Evolutionary conservation across 179 eudicot species (phyloP), one percentile per base, ranked within the genome.

Genomic region (Patellifolia procumbens): DNA sequence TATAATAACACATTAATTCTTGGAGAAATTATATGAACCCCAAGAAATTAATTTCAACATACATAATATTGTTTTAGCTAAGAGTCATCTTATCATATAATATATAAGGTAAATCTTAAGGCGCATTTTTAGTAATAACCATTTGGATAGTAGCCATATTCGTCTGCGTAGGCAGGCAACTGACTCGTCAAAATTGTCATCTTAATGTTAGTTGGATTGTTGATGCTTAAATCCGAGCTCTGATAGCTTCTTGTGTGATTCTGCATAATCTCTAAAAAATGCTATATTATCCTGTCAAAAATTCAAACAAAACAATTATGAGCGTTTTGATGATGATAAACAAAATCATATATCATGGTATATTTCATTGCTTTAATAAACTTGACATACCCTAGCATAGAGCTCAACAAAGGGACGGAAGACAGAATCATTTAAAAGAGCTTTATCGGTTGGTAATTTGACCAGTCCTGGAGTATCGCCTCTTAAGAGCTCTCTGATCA

Each of bases 181-280:
- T 19, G 51, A 15, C 24, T 70, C 73, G 19, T 51, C 43, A 17
- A 42, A 49, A 15, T 19, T 29, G 59, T 29, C 48, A 22, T 22
- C 24, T 63, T 43, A 24, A 74, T 13, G 48, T 11, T 5, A 20
- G 31, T 55, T 42, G 3, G 85, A 78, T 17, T 75, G 60, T 11
- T 31, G 29, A 51, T 31, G 64, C 46, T 68, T 74, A 49, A 88
- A 87, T 28, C 98, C 98, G 26, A 91, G 82, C 86, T 90, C 91
- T 0, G 98, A 91, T 32, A 91, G 76, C 80, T 89, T 93, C 89
- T 89, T 87, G 88, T 90, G 94, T 69, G 98, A 87, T 52, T 74
- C 86, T 5, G 90, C 91, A 73, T 93, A 91, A 80, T 91, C 94
- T 77, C 68, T 79, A 73, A 91, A 88, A 76, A 91, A 92, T 43